Conservation (phyloP, 176 grass and related monocot genomes). For the Puya raimondii region DNA sequence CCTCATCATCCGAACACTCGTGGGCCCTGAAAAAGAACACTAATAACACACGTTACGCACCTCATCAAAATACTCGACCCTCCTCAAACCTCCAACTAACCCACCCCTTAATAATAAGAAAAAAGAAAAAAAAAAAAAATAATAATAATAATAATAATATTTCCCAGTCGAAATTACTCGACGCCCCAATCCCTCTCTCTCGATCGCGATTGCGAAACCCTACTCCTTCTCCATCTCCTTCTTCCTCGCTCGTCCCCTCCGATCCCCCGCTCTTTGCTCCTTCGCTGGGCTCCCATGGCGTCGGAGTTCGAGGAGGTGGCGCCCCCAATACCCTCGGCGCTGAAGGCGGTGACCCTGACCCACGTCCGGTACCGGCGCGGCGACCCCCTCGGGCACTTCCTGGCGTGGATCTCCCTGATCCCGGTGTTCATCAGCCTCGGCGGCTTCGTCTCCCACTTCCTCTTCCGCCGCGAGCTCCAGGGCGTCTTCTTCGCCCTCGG, state of each 20-base stretch:
- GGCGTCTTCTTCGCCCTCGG: slow-evolving; percentile 69
- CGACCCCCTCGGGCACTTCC: slow-evolving; percentile 61
- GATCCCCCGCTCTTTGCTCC: neutral
- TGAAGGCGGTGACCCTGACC: slow-evolving; percentile 88
- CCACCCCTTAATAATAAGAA: too few relatives aligned
- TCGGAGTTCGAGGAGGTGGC: slow-evolving; percentile 48
- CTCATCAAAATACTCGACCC: too few relatives aligned
- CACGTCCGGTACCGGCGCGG: slow-evolving; percentile 75
- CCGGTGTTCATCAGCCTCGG: slow-evolving; percentile 93
- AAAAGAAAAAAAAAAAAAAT: too few relatives aligned
- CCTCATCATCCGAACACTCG: too few relatives aligned
- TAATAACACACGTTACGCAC: too few relatives aligned
- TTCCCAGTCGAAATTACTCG: too few relatives aligned
- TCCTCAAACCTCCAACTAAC: too few relatives aligned
- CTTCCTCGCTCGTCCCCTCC: neutral
- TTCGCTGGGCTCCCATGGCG: neutral
- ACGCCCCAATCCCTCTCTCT: too few relatives aligned
- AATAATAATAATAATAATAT: too few relatives aligned
- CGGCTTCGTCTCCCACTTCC: slow-evolving; percentile 89
- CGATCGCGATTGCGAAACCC: too few relatives aligned
- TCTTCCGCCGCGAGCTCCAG: slow-evolving; percentile 95
- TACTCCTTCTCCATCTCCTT: neutral
- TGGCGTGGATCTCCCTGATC: slow-evolving; percentile 93
- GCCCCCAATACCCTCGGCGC: slow-evolving; percentile 33
- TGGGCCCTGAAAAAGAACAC: too few relatives aligned